Percentiles rank a stretch among this genome's conserved stretches.
Evolutionary conservation across 805 yeast genomes (phyloP).

Genomic region (Myxozyma nipponensis): DNA sequence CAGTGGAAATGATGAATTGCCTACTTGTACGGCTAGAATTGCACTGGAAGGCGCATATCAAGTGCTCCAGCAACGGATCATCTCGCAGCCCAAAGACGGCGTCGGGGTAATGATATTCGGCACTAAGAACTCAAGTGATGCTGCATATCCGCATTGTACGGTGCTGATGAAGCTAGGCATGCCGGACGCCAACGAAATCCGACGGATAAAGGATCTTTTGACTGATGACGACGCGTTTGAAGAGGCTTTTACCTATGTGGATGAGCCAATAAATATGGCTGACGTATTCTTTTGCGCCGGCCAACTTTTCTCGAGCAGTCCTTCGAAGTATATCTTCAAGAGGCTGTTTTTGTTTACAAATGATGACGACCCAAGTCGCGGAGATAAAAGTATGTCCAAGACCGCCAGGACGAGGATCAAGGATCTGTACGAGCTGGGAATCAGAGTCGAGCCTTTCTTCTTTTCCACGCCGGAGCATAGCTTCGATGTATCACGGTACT

Average conservation of each 20-base stretch:
- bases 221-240: constrained; percentile 31
- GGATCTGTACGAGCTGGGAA: constrained; percentile 54
- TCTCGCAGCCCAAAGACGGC: constrained; percentile 64
- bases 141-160: constrained; percentile 18
- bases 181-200: constrained; percentile 28
- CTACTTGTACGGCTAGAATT: constrained; percentile 19
- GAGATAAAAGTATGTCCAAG: constrained; percentile 37
- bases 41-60: constrained; percentile 53
- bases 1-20: constrained; percentile 9
- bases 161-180: constrained; percentile 29
- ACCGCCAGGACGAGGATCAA: constrained; percentile 54
- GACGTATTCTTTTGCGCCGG: constrained; percentile 50
- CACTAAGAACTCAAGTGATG: constrained; percentile 33
- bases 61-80: constrained; percentile 62
- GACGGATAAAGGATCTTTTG: constrained; percentile 17
- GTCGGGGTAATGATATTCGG: constrained; percentile 63
- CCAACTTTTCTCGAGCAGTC: constrained; percentile 50
- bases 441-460: constrained; percentile 62
- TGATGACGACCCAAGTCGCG: constrained; percentile 59
- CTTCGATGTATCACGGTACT: constrained; percentile 49
- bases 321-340: constrained; percentile 48
- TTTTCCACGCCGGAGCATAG: constrained; percentile 39
- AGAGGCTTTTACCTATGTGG: constrained; percentile 25
- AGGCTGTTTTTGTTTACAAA: constrained; percentile 71
- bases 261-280: constrained; percentile 37